A percentile compares a stretch with the other conserved stretches of the same genome.
Conservation (phyloP, 1,284 basidiomycete species). For the Puccinia novopanici region DNA sequence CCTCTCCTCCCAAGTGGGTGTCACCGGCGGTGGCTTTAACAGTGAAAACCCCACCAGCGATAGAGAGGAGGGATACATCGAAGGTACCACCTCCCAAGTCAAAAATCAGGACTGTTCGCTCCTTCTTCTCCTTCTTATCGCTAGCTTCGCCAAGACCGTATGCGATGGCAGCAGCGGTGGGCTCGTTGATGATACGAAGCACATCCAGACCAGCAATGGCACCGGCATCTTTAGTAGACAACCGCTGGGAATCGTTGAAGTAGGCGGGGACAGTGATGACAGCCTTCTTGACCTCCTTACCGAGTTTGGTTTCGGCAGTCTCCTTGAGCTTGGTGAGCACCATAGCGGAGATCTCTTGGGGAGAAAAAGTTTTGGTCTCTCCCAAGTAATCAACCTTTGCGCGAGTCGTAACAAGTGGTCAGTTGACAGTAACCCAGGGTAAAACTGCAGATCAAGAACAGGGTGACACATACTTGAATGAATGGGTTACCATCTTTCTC, state of each 20-base stretch:
- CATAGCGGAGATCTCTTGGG: constrained; percentile 89
- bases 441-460: constrained; percentile 29
- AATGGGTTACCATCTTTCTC: constrained; percentile 58
- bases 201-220: constrained; percentile 86
- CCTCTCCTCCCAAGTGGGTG: constrained; percentile 98
- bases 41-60: constrained; percentile 98
- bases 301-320: constrained; percentile 68
- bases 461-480: constrained; percentile 55
- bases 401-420: neutral
- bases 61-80: constrained; percentile 96
- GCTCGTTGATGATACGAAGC: constrained; percentile 95
- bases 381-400: constrained; percentile 65
- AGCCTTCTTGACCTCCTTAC: constrained; percentile 69
- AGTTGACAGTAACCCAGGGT: neutral
- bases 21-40: constrained; percentile 99
- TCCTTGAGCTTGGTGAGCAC: constrained; percentile 92
- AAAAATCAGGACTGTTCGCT: constrained; percentile 99
- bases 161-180: constrained; percentile 89
- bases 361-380: constrained; percentile 67
- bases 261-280: constrained; percentile 78
- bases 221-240: constrained; percentile 92
- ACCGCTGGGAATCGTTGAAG: constrained; percentile 96
- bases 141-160: constrained; percentile 73
- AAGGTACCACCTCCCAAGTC: constrained; percentile 99
- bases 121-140: constrained; percentile 67